These are phyloP conservation scores for Craspedostauros australis DNA, from an alignment of 108 stramenopile species.

Conservation along the genomic window DNA sequence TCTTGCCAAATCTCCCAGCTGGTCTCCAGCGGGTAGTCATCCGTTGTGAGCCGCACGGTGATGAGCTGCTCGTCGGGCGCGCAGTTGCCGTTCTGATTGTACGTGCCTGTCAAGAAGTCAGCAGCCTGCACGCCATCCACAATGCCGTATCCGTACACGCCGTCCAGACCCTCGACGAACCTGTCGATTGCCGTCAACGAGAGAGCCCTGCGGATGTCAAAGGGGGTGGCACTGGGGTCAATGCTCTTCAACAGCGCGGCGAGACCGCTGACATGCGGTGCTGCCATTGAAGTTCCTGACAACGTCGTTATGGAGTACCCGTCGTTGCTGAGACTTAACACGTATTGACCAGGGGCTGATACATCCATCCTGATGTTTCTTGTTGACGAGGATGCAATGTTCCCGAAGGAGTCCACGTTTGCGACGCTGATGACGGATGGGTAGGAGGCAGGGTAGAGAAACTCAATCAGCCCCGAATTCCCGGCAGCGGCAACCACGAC, in stretches of 20 bases:
- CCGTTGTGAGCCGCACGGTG: neutral
- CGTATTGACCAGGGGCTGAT: constrained; percentile 52
- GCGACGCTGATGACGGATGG: constrained; percentile 39
- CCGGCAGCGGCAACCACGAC: constrained; percentile 58
- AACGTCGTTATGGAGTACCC: constrained; percentile 1
- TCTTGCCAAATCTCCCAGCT: neutral
- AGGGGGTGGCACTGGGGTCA: constrained; percentile 36
- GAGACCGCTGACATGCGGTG: constrained; percentile 66
- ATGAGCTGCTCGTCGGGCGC: neutral
- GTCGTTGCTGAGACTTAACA: constrained; percentile 1
- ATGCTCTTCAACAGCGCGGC: constrained; percentile 47
- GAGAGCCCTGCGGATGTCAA: constrained; percentile 44
- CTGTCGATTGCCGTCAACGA: constrained; percentile 24
- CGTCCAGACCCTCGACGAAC: constrained; percentile 9
- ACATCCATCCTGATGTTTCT: constrained; percentile 43
- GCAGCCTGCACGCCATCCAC: constrained; percentile 6
- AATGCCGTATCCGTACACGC: constrained; percentile 8
- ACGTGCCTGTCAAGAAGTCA: neutral
- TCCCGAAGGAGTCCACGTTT: constrained; percentile 3
- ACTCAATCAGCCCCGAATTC: constrained; percentile 33
- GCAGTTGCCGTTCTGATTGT: neutral
- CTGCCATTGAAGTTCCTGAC: constrained; percentile 52
- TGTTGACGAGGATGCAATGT: constrained; percentile 5
- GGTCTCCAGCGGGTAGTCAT: constrained; percentile 7
- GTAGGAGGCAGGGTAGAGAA: constrained; percentile 53